Evolutionary conservation across 202 grass and related monocot genomes (phyloP), one percentile per base, ranked within the genome.

Genomic region (Zizania palustris): DNA sequence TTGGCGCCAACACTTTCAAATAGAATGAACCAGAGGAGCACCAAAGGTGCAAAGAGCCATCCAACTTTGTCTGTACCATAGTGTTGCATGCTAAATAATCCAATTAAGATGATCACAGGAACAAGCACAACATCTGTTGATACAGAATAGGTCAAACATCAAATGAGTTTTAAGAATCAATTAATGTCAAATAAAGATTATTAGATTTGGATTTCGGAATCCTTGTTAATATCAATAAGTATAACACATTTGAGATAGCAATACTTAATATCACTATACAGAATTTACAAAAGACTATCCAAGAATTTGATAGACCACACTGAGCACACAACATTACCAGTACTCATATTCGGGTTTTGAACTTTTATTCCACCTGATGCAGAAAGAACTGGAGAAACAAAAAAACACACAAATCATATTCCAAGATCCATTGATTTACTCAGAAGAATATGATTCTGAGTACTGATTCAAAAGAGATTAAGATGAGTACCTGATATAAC

Each of bases 31-130:
- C 89, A 98, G 46, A 98, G 83, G 48, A 98, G 83, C 16, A 98
- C 95, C 64, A 98, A 56, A 19, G 95, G 95, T 60, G 95, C 89
- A 73, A 98, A 98, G 70, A 98, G 85, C 95, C 91, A 95, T 56
- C 95, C 95, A 45, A 98, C 95, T 98, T 98, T 98, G 73, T 95
- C 89, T 8, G 89, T 95, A 40, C 95, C 95, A 66, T 92, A 90
- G 63, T 98, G 91, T 60, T 98, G 95, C 89, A 98, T 95, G 87
- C 95, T 94, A 82, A 98, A 98, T 72, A 98, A 45, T 59, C 91
- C 95, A 58, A 98, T 84, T 64, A 98, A 88, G 80, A 98, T 95
- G 75, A 92, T 71, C 75, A 98, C 95, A 18, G 95, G 87, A 45
- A 98, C 91, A 43, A 98, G 10, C 22, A 92, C 82, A 71, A 95